Evolutionary conservation across 331 rosid genomes (phyloP), one percentile per base, ranked within the genome.

Genomic region (Acacia pycnantha): DNA sequence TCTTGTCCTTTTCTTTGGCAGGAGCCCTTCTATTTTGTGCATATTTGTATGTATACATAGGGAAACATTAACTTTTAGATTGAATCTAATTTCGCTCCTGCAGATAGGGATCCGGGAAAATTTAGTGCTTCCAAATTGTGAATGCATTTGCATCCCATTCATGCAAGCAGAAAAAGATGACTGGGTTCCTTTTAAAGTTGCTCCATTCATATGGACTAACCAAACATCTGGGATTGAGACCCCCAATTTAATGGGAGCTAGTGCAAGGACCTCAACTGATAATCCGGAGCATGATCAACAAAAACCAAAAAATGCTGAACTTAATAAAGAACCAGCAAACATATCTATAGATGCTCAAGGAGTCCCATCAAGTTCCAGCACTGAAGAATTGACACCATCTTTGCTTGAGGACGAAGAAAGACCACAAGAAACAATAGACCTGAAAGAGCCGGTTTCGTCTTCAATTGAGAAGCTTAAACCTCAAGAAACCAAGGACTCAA

Each of bases 91-190:
- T 82, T 79, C 77, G 64, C 83, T 66, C 73, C 59, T 90, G 88
- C 92, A 96, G 98, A 91, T 84, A 29, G 90, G 88, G 73, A 88
- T 96, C 76, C 82, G 73, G 70, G 98, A 96, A 81, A 90, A 82
- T 74, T 21, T 96, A 54, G 99, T 95, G 56, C 97, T 91, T 77
- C 99, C 98, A 40, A 93, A 93, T 85, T 84, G 90, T 80, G 97
- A 88, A 84, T 84, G 85, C 85, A 18, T 90, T 58, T 87, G 88
- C 74, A 85, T 95, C 67, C 92, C 99, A 26, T 93, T 92, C 90
- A 95, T 95, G 99, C 29, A 90, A 77, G 98, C 98, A 65, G 99
- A 95, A 85, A 88, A 92, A 82, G 88, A 93, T 56, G 97, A 96
- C 83, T 96, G 99, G 99, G 85, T 89, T 65, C 94, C 92, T 19